Evolutionary conservation across 768 basidiomycete species (phyloP).

Genomic region (Leccinum variicolor): DNA sequence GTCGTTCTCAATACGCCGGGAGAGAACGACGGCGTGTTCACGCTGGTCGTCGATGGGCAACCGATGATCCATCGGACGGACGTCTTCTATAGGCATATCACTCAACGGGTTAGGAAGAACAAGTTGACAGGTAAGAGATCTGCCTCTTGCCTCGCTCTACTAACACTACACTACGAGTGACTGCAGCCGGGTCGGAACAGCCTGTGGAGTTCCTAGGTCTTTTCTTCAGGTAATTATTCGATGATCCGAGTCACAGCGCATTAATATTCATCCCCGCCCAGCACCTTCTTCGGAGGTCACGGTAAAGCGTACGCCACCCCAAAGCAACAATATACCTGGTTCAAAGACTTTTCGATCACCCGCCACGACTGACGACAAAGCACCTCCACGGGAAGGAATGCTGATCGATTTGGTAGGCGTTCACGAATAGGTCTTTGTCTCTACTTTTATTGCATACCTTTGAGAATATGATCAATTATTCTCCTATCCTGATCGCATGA

Average conservation of each 20-base stretch:
- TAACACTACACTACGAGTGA: not conserved
- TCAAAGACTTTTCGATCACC: conserved; percentile 61
- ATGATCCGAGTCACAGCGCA: not conserved
- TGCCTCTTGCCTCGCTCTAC: not conserved
- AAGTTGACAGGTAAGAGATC: conserved; percentile 10
- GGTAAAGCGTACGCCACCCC: conserved; percentile 64
- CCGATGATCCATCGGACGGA: conserved; percentile 51
- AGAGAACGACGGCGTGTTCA: conserved; percentile 59
- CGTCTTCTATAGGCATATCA: conserved; percentile 56
- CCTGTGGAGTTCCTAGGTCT: conserved; percentile 47
- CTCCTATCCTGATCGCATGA: not conserved
- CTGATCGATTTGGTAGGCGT: not conserved
- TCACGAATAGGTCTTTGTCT: not conserved
- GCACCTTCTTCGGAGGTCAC: conserved; percentile 81
- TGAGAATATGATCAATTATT: not conserved
- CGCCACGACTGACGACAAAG: conserved; percentile 17
- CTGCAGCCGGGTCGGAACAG: not conserved
- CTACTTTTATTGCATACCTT: not conserved
- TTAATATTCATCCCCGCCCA: conserved; percentile 25
- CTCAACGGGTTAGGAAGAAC: conserved; percentile 1
- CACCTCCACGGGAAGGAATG: not conserved
- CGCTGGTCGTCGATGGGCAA: conserved; percentile 59
- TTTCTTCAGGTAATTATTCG: conserved; percentile 69
- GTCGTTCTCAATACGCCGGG: conserved; percentile 76
- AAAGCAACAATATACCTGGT: conserved; percentile 72